Evolutionary conservation across 306 rosid genomes (phyloP).

Genomic region (Begonia loranthoides): DNA sequence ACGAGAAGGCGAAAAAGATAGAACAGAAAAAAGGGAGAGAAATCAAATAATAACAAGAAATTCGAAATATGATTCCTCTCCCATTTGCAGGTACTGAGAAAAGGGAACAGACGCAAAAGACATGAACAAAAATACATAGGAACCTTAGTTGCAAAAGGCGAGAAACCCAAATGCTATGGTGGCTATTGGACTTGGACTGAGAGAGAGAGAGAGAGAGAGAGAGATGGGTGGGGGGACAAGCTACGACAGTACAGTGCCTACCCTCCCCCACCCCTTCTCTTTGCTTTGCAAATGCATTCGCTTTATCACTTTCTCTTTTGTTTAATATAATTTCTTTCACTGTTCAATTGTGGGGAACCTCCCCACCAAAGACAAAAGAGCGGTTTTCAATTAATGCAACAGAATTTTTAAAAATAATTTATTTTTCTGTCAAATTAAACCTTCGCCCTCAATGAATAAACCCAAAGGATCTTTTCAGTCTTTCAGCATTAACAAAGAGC

Average conservation of each 20-base stretch:
- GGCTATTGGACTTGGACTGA: conserved; percentile 43
- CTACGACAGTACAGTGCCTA: conserved; percentile 63
- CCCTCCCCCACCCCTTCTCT: conserved; percentile 40
- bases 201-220: conserved; percentile 23
- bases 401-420: not conserved
- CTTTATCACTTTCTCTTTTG: conserved; percentile 29
- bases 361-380: conserved; percentile 61
- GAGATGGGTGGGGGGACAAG: conserved; percentile 75
- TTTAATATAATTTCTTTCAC: conserved; percentile 25
- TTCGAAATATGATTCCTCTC: conserved; percentile 70
- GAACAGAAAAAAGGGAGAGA: not conserved
- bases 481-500: too few species aligned
- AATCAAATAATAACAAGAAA: conserved; percentile 70
- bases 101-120: conserved; percentile 70
- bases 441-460: too few species aligned
- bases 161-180: conserved; percentile 48
- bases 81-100: conserved; percentile 73
- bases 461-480: too few species aligned
- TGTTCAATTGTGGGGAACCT: conserved; percentile 29
- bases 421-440: too few species aligned
- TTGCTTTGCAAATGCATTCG: conserved; percentile 15
- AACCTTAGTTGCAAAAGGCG: conserved; percentile 71
- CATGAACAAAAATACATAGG: conserved; percentile 60
- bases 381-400: conserved; percentile 22
- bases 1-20: not conserved